Evolutionary conservation across 352 stramenopile species (phyloP), one percentile per base, ranked within the genome.

Genomic region (Globisporangium polare): DNA sequence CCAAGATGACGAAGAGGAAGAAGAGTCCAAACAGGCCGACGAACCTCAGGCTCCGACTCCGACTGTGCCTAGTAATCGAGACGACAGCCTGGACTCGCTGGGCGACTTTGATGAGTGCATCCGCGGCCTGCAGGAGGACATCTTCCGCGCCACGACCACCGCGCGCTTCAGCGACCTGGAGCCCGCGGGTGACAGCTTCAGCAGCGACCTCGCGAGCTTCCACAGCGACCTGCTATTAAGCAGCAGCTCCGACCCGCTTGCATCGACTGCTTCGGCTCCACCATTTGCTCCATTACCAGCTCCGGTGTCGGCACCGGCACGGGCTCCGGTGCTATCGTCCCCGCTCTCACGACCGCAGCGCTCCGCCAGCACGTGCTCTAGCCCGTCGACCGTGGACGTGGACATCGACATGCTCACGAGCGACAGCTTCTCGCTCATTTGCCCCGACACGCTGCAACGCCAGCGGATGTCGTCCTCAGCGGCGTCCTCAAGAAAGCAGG

Each of bases 381-480:
- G 41, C 6, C 35, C 59, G 27, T 71, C 67, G 20, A 73, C 51
- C 5, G 72, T 77, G 52, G 74, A 87, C 20, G 56, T 82, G 24
- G 75, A 89, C 42, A 86, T 80, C 41, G 60, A 74, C 35, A 78
- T 86, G 61, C 74, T 80, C 53, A 69, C 53, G 55, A 78, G 65
- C 58, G 74, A 85, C 47, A 72, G 74, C 52, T 88, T 89, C 63
- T 83, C 77, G 9, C 39, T 89, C 49, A 64, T 89, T 10, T 80
- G 75, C 22, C 70, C 74, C 2, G 70, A 84, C 37, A 77, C 71
- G 31, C 51, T 89, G 13, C 31, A 62, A 18, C 56, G 62, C 26
- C 33, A 75, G 64, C 45, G 53, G 56, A 33, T 27, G 39, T 55
- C 52, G 35, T 65, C 71, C 31, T 41, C 69, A 26, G 6, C 47